Evolutionary conservation across 1,139 yeast genomes (phyloP).

Genomic region (Arxiozyma bovina): DNA sequence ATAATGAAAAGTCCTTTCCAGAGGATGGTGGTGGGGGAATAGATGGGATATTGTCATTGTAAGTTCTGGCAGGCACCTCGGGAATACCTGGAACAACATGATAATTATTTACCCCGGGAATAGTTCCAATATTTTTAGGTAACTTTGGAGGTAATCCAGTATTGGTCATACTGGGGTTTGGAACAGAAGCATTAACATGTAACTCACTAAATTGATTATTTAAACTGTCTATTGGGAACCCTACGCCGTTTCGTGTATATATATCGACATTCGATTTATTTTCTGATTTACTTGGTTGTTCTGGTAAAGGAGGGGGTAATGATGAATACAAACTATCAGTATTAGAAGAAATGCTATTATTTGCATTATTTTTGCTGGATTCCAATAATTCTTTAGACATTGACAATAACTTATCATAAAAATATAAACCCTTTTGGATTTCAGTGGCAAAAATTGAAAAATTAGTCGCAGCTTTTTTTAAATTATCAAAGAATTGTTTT

Average conservation of each 20-base stretch:
- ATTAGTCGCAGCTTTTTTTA: conserved; percentile 40
- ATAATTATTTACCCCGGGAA: too few species aligned
- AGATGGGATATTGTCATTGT: conserved; percentile 1
- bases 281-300: conserved; percentile 2
- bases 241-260: neutral
- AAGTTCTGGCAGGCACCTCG: neutral
- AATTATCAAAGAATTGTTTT: conserved; percentile 36
- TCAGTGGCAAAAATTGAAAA: conserved; percentile 54
- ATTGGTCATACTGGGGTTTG: neutral
- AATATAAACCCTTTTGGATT: conserved; percentile 48
- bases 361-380: conserved; percentile 33
- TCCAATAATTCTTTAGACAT: conserved; percentile 33
- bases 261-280: neutral
- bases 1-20: neutral
- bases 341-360: conserved; percentile 3
- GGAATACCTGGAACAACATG: neutral
- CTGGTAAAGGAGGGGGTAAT: conserved; percentile 5
- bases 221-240: neutral
- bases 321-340: neutral
- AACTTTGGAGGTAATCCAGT: neutral
- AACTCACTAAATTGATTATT: neutral
- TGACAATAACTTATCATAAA: conserved; percentile 50
- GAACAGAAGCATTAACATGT: neutral
- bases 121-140: neutral
- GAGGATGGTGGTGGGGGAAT: conserved; percentile 6